phyloP scores from a whole-genome alignment of 768 basidiomycete species.

The Suillus ampliporus region DNA sequence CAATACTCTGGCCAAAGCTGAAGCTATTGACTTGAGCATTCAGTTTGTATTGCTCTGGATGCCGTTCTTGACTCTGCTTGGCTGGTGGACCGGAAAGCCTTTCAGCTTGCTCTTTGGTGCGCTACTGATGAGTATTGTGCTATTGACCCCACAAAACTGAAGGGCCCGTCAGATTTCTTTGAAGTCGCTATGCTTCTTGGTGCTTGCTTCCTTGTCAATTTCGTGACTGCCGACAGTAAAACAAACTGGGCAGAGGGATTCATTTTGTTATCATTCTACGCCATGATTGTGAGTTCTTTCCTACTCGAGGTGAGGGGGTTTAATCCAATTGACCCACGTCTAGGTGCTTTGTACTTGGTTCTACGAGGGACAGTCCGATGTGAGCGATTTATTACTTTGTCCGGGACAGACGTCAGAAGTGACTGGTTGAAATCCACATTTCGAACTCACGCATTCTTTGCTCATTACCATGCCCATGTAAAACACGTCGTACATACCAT shows the following conservation, averaged over 20 bases:
- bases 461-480: not conserved
- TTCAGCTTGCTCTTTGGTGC: conserved; percentile 71
- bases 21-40: conserved; percentile 78
- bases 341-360: conserved; percentile 73
- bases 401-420: conserved; percentile 16
- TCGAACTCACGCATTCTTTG: conserved; percentile 14
- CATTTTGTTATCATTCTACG: conserved; percentile 69
- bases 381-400: conserved; percentile 53
- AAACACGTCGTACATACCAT: not conserved
- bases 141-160: not conserved
- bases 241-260: conserved; percentile 82
- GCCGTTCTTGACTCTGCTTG: conserved; percentile 70
- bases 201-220: conserved; percentile 78
- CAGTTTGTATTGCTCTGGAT: conserved; percentile 84
- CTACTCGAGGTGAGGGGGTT: not conserved
- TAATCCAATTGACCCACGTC: not conserved
- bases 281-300: conserved; percentile 58
- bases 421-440: conserved; percentile 21
- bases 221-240: conserved; percentile 77
- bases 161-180: conserved; percentile 57
- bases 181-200: conserved; percentile 70
- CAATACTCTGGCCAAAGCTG: conserved; percentile 63
- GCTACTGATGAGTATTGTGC: conserved; percentile 16
- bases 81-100: conserved; percentile 69
- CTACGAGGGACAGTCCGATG: conserved; percentile 61